Evolutionary conservation across 2,329 filamentous ascomycete genomes (phyloP).

Genomic region (Aureobasidium melanogenum): DNA sequence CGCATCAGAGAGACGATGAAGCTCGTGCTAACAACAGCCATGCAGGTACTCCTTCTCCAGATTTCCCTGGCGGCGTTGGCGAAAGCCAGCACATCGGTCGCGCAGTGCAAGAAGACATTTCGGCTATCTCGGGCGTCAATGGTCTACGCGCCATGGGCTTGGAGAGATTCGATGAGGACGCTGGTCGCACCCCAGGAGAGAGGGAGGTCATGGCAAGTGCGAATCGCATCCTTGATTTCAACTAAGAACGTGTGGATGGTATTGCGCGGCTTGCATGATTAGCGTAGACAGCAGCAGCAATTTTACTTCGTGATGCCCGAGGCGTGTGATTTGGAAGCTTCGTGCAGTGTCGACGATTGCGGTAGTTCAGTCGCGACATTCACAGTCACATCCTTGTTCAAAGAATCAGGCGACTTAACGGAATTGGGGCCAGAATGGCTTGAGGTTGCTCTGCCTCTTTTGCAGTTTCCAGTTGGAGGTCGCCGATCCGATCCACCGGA

Average conservation of each 20-base stretch:
- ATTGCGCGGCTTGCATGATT: not conserved
- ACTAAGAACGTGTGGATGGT: not conserved
- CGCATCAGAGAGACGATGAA: not conserved
- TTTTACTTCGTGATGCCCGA: not conserved
- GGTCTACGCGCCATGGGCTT: conserved; percentile 13
- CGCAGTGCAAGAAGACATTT: conserved; percentile 25
- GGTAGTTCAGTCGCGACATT: not conserved
- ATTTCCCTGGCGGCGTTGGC: conserved; percentile 48
- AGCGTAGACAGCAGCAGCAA: not conserved
- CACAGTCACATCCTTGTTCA: not conserved
- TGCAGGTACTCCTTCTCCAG: conserved; percentile 28
- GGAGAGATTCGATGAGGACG: conserved; percentile 1
- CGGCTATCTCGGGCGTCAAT: conserved; percentile 27
- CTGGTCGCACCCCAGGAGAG: conserved; percentile 5
- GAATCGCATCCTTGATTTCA: conserved; percentile 8
- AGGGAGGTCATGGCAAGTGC: conserved; percentile 8
- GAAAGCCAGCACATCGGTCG: conserved; percentile 40
- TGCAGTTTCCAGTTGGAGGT: not conserved
- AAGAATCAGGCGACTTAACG: not conserved
- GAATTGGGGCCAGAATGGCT: not conserved
- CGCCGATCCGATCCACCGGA: not conserved
- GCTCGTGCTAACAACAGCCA: not conserved
- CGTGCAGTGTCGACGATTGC: too few relatives aligned
- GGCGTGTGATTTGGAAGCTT: not conserved
- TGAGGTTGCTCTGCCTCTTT: not conserved